Conservation (phyloP, 768 basidiomycete species). For the Brasilioporus rufonigricans region DNA sequence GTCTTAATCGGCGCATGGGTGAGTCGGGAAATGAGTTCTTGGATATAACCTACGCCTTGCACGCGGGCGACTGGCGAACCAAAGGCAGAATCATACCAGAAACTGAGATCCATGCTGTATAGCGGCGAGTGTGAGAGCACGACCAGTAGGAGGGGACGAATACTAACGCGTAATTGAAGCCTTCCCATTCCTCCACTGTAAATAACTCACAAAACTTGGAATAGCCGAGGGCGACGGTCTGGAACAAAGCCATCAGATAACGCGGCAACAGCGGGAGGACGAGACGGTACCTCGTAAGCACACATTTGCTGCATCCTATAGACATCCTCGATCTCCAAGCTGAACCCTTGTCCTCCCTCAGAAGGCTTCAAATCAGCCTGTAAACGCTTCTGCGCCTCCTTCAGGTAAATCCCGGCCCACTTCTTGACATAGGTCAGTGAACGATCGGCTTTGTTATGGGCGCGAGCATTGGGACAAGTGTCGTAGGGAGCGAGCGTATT, state of each 20-base stretch:
- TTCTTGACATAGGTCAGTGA: constrained; percentile 52
- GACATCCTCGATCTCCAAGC: constrained; percentile 63
- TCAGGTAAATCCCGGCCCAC: constrained; percentile 75
- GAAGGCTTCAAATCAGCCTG: constrained; percentile 43
- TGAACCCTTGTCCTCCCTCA: constrained; percentile 42
- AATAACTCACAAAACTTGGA: constrained; percentile 91
- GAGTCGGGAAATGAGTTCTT: constrained; percentile 81
- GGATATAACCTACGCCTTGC: constrained; percentile 76
- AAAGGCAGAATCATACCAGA: constrained; percentile 67
- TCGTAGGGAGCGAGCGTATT: constrained; percentile 85
- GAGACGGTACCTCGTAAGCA: constrained; percentile 65
- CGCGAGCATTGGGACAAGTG: constrained; percentile 68
- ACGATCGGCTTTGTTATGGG: constrained; percentile 50
- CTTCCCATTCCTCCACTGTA: constrained; percentile 90
- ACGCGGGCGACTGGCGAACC: constrained; percentile 78
- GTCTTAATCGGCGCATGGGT: constrained; percentile 68
- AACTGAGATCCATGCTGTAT: constrained; percentile 18
- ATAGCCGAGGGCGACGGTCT: constrained; percentile 91
- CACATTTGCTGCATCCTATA: constrained; percentile 82
- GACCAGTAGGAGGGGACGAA: background rate
- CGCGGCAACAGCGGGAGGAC: background rate
- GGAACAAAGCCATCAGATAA: background rate
- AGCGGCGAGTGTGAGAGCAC: background rate
- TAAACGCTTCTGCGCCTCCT: constrained; percentile 60
- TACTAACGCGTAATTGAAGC: constrained; percentile 80